Base-by-base conservation (phyloP, 225 moss, liverwort and hornwort genomes). In the Pleurozium schreberi region DNA sequence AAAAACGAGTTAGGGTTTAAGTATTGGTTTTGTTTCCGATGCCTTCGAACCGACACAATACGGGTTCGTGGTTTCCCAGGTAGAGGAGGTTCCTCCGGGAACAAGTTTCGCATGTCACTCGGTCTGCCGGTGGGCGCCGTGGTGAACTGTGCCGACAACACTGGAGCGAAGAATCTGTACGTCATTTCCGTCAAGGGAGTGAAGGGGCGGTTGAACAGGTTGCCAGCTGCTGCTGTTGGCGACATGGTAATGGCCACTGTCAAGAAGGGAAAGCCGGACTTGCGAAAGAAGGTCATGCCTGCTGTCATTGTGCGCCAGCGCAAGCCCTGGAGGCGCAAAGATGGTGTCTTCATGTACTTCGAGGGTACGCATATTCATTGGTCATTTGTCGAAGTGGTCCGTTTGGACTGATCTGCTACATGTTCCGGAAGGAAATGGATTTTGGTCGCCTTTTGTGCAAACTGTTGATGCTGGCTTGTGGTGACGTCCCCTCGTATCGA, bases 231-330 rank as follows among this genome's bases (percentile, higher is more conserved):
- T 68, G 96, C 95, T 28, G 96, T 96, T 27, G 96, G 97, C 73
- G 97, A 97, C 85, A 97, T 97, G 97, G 97, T 97, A 8, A 97
- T 97, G 97, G 97, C 97, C 55, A 97, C 96, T 17, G 96, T 96
- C 34, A 96, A 96, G 95, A 96, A 96, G 91, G 96, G 96, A 17
- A 96, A 96, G 89, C 96, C 95, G 14, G 95, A 96, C 89, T 85
- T 96, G 78, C 90, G 95, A 45, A 96, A 96, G 93, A 96, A 96
- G 90, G 97, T 97, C 47, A 97, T 97, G 97, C 97, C 95, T 94
- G 97, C 95, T 89, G 97, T 97, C 33, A 97, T 96, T 15, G 97
- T 97, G 59, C 94, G 97, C n/a, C 96, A 97, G 91, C 91, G 96
- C 86, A 97, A 96, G 92, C 95, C 95, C 3, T 96, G 96, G 96